A percentile compares a stretch with the other conserved stretches of the same genome.
phyloP scores from a whole-genome alignment of 2,329 filamentous ascomycete genomes.

The Ophiosphaerella herpotricha region DNA sequence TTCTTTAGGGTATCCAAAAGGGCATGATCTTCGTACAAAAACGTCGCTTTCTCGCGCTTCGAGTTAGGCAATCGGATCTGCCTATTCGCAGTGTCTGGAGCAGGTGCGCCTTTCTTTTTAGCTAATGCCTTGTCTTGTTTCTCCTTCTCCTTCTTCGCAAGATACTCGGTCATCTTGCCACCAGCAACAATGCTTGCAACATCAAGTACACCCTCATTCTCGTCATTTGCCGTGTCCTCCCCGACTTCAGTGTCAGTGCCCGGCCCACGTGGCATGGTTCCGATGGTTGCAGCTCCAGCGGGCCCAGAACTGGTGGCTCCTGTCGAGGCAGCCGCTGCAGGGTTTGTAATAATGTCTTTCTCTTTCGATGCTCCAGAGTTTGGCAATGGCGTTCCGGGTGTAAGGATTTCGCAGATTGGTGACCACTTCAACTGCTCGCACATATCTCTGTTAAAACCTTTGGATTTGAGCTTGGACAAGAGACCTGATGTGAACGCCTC shows the following conservation, averaged over 20 bases:
- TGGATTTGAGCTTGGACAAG: slow-evolving; percentile 64
- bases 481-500: slow-evolving; percentile 82
- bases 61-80: slow-evolving; percentile 70
- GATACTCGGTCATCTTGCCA: slow-evolving; percentile 79
- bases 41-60: slow-evolving; percentile 70
- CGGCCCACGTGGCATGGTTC: slow-evolving; percentile 57
- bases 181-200: slow-evolving; percentile 84
- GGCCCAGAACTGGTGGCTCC: slow-evolving; percentile 55
- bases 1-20: slow-evolving; percentile 59
- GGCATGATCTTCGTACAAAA: slow-evolving; percentile 72
- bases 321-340: slow-evolving; percentile 61
- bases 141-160: slow-evolving; percentile 82
- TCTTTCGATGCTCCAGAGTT: slow-evolving; percentile 51
- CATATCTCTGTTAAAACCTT: slow-evolving; percentile 64
- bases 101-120: slow-evolving; percentile 64
- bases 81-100: slow-evolving; percentile 61
- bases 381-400: slow-evolving; percentile 59
- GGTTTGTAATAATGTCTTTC: slow-evolving; percentile 51
- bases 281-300: slow-evolving; percentile 49
- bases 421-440: slow-evolving; percentile 69
- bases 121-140: slow-evolving; percentile 68
- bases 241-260: slow-evolving; percentile 61
- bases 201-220: slow-evolving; percentile 76
- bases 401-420: slow-evolving; percentile 65
- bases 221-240: slow-evolving; percentile 54